phyloP scores from a whole-genome alignment of 179 eudicot genomes.

The Spergularia azorica region DNA sequence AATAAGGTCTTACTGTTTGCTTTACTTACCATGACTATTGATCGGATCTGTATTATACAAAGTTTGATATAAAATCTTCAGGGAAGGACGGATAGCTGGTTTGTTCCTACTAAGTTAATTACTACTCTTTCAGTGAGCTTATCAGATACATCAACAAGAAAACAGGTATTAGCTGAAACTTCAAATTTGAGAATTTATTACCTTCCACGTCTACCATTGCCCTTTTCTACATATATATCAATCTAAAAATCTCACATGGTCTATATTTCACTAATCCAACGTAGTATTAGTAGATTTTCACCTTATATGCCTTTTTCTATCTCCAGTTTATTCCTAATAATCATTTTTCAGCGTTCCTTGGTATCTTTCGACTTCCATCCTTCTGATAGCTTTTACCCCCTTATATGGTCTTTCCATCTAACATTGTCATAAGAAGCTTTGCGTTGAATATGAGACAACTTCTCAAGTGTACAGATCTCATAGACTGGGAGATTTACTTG shows the following conservation, averaged over 20 bases:
- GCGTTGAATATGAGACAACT: neutral
- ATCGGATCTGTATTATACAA: slow-evolving; percentile 7
- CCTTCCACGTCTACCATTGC: neutral
- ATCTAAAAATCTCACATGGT: neutral
- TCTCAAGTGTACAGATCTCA: neutral
- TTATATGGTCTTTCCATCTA: neutral
- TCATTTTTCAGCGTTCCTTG: neutral
- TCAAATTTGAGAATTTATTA: neutral
- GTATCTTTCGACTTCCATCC: neutral
- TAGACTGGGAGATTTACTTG: neutral
- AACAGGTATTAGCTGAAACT: slow-evolving; percentile 53
- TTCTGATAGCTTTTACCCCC: neutral
- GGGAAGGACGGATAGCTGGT: slow-evolving; percentile 99
- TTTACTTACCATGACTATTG: neutral
- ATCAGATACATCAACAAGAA: slow-evolving; percentile 81
- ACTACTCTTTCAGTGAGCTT: slow-evolving; percentile 91
- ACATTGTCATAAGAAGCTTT: slow-evolving; percentile 11
- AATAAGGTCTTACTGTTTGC: slow-evolving; percentile 62
- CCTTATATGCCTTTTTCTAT: neutral
- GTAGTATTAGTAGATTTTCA: neutral
- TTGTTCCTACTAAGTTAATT: slow-evolving; percentile 86
- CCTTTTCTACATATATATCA: neutral
- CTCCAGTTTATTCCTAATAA: neutral
- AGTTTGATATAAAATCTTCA: slow-evolving; percentile 30
- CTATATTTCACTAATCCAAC: neutral